Percentiles rank a stretch among this genome's conserved stretches.
Conservation (phyloP, 2,329 filamentous ascomycete species). For the Eurotiales sp. region DNA sequence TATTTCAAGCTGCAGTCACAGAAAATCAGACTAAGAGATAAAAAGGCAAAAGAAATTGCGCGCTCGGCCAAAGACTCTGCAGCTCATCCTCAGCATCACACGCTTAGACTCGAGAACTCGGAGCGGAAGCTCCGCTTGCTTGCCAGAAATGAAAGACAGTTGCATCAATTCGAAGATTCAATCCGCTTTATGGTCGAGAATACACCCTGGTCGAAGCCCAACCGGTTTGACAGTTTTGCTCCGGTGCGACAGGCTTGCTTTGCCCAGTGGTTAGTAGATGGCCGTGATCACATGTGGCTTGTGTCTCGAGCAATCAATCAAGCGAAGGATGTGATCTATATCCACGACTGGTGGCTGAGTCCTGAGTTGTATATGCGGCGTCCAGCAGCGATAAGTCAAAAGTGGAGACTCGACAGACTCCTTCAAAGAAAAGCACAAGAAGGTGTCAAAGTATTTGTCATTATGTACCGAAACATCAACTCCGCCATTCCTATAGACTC, state of each 20-base stretch:
- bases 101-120: constrained; percentile 80
- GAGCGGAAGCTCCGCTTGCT: constrained; percentile 90
- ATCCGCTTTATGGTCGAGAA: constrained; percentile 79
- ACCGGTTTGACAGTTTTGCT: constrained; percentile 90
- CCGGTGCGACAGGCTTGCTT: constrained; percentile 82
- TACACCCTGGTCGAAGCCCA: constrained; percentile 76
- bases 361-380: constrained; percentile 93
- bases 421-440: constrained; percentile 91
- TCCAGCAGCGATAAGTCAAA: constrained; percentile 92
- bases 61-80: constrained; percentile 62
- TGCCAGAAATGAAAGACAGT: constrained; percentile 82
- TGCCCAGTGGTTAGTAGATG: constrained; percentile 95
- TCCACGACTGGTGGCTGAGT: constrained; percentile 98
- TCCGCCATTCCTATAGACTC: constrained; percentile 97
- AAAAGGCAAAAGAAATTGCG: constrained; percentile 57
- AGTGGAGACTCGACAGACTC: constrained; percentile 91
- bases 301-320: constrained; percentile 95
- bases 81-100: constrained; percentile 69
- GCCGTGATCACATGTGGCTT: constrained; percentile 99
- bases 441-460: constrained; percentile 96
- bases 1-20: constrained; percentile 80
- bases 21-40: constrained; percentile 49
- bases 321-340: constrained; percentile 96
- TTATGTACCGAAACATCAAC: constrained; percentile 96
- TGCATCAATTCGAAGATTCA: constrained; percentile 90